A percentile compares a stretch with the other conserved stretches of the same genome.
These are phyloP conservation scores for Pezicula carpinea DNA, from an alignment of 2,329 filamentous ascomycete genomes.

Conservation along the genomic window DNA sequence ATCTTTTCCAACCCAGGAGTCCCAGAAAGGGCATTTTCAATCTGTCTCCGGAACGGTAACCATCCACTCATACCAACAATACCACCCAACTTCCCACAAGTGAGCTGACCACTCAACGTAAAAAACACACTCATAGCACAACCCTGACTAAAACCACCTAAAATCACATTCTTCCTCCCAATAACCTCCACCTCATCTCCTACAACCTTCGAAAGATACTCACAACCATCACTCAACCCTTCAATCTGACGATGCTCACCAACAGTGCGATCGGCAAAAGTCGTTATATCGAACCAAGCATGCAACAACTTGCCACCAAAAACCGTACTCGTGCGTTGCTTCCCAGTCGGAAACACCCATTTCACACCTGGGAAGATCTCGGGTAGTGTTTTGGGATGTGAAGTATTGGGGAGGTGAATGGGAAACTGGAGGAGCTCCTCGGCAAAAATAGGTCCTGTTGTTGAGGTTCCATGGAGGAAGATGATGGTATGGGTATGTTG, in stretches of 20 bases:
- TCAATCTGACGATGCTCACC: conserved; percentile 8
- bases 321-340: conserved; percentile 10
- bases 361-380: conserved; percentile 13
- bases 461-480: conserved; percentile 37
- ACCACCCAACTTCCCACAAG: conserved; percentile 5
- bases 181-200: conserved; percentile 7
- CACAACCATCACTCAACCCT: conserved; percentile 10
- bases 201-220: conserved; percentile 12
- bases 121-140: conserved; percentile 16
- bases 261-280: conserved; percentile 19
- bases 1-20: not conserved
- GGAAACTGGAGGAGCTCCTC: conserved; percentile 25
- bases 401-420: conserved; percentile 21
- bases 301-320: conserved; percentile 15
- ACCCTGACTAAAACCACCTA: conserved; percentile 19
- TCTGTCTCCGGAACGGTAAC: conserved; percentile 18
- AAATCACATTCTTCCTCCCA: conserved; percentile 13
- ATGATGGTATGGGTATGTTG: conserved; percentile 33
- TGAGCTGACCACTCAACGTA: conserved; percentile 15
- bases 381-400: conserved; percentile 28
- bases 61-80: conserved; percentile 22
- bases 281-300: conserved; percentile 25
- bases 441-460: conserved; percentile 31
- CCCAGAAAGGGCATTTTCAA: conserved; percentile 1
- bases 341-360: conserved; percentile 20